Conservation (phyloP, 805 yeast species). For the Priceomyces haplophilus region DNA sequence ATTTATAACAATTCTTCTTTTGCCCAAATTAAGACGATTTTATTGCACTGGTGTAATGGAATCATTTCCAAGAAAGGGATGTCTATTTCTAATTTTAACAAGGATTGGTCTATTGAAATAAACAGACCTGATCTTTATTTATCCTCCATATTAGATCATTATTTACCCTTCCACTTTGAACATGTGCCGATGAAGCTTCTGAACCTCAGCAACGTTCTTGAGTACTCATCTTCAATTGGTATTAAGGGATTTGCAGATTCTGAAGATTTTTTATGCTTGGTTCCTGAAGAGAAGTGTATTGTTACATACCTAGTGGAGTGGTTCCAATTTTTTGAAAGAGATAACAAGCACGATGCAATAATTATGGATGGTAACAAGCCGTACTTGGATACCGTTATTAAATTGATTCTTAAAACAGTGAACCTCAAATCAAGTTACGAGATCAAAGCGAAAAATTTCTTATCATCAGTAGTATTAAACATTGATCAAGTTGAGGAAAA, state of each 20-base stretch:
- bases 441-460: conserved; percentile 26
- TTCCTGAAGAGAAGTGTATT: conserved; percentile 60
- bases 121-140: conserved; percentile 48
- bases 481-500: conserved; percentile 5
- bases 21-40: conserved; percentile 27
- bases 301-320: conserved; percentile 58
- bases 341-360: neutral
- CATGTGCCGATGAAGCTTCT: conserved; percentile 20
- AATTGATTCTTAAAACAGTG: conserved; percentile 13
- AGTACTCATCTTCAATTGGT: conserved; percentile 43
- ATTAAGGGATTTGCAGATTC: conserved; percentile 53
- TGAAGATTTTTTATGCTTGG: conserved; percentile 47
- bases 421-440: conserved; percentile 30
- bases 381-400: conserved; percentile 9
- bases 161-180: conserved; percentile 22
- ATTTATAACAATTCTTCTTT: conserved; percentile 24
- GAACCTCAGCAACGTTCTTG: conserved; percentile 37
- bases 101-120: conserved; percentile 52
- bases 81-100: conserved; percentile 46
- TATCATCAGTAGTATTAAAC: conserved; percentile 21
- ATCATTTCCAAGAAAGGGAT: conserved; percentile 19
- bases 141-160: conserved; percentile 32
- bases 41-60: conserved; percentile 52
- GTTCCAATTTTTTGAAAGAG: conserved; percentile 42
- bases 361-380: neutral